A percentile compares a stretch with the other conserved stretches of the same genome.
Conservation (phyloP, 495 filamentous ascomycete species). For the Penicillium cosmopolitanum region DNA sequence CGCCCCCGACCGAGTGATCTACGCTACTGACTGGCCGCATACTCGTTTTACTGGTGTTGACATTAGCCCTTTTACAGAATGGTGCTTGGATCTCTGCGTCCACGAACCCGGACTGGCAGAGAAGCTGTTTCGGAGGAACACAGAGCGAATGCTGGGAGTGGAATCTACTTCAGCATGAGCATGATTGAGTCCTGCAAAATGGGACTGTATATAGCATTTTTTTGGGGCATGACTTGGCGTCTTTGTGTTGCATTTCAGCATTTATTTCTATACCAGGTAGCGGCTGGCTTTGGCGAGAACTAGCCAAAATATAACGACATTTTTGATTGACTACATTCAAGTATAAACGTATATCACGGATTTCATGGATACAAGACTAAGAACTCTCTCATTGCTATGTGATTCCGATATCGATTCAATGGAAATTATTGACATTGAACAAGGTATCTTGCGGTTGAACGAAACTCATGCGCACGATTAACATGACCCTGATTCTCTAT, state of each 20-base stretch:
- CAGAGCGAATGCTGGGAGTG: constrained; percentile 42
- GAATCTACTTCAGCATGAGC: constrained; percentile 25
- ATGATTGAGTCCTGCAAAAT: not conserved
- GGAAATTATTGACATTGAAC: constrained; percentile 24
- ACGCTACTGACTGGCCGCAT: constrained; percentile 58
- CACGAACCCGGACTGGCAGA: constrained; percentile 41
- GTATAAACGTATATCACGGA: too few relatives aligned
- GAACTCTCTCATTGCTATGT: constrained; percentile 9
- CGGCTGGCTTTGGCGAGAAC: not conserved
- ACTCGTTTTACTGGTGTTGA: constrained; percentile 51
- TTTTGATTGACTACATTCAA: not conserved
- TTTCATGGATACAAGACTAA: too few relatives aligned
- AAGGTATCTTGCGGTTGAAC: not conserved
- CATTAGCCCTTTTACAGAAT: constrained; percentile 47
- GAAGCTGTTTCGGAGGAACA: constrained; percentile 49
- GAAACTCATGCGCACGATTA: constrained; percentile 6
- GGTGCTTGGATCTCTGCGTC: constrained; percentile 46
- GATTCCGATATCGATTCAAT: constrained; percentile 16
- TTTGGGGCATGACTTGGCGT: constrained; percentile 14
- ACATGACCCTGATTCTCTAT: constrained; percentile 6
- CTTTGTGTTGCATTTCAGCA: constrained; percentile 14
- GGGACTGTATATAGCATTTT: constrained; percentile 16
- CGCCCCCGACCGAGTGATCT: constrained; percentile 45
- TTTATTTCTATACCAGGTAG: constrained; percentile 12
- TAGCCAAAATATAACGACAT: not conserved